Percentiles rank a stretch among this genome's conserved stretches.
Evolutionary conservation across 176 grass and related monocot species (phyloP).

Genomic region (Eragrostis nindensis): DNA sequence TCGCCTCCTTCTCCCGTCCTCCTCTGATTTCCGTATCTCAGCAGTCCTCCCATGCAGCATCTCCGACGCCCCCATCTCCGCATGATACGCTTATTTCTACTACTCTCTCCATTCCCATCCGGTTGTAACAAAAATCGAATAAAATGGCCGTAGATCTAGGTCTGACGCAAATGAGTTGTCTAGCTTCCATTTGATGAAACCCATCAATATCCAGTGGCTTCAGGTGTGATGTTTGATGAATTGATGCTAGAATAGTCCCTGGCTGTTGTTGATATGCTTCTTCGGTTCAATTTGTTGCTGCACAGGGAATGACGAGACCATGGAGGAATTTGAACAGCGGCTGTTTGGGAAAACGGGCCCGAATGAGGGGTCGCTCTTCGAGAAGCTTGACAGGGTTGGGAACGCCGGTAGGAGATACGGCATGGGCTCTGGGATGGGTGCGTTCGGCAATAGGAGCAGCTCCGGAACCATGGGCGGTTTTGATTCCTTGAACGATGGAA

Average conservation of each 20-base stretch:
- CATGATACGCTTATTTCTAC: background rate
- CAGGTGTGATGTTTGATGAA: constrained; percentile 10
- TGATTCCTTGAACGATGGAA: constrained; percentile 71
- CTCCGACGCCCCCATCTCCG: background rate
- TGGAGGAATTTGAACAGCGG: constrained; percentile 53
- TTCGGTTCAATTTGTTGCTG: constrained; percentile 30
- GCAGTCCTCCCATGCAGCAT: background rate
- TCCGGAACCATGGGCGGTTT: constrained; percentile 32
- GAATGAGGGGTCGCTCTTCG: constrained; percentile 34
- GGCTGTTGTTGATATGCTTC: background rate
- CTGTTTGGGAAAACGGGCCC: constrained; percentile 39
- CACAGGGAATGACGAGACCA: constrained; percentile 32
- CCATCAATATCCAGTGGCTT: background rate
- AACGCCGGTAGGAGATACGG: constrained; percentile 33
- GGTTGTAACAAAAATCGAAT: background rate
- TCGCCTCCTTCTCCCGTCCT: background rate
- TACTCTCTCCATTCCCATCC: background rate
- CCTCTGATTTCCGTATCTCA: background rate
- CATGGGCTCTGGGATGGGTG: constrained; percentile 29
- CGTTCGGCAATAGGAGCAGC: constrained; percentile 26
- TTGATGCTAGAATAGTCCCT: background rate
- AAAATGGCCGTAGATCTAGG: constrained; percentile 25
- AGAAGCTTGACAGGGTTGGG: constrained; percentile 57
- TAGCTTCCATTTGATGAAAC: background rate
- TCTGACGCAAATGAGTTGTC: background rate